Evolutionary conservation across 805 yeast species (phyloP), one percentile per base, ranked within the genome.

Genomic region (Candida wancherniae): DNA sequence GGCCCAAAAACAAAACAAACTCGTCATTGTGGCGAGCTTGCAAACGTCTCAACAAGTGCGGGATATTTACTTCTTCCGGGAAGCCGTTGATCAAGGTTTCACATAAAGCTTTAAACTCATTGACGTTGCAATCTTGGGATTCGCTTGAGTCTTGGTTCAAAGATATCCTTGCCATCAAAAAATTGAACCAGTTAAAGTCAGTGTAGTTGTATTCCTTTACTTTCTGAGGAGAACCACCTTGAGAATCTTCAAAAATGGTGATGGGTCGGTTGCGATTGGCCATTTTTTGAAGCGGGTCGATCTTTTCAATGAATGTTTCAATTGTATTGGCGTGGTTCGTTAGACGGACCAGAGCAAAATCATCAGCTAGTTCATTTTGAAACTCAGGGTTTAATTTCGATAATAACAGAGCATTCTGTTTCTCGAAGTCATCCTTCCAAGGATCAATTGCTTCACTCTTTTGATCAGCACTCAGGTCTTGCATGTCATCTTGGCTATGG

Each of bases 211-310:
- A 59, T 3, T 54, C 55, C 12, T 40, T 40, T 2, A 47, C 50
- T 27, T 58, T 57, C 23, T 56, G 58, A 0, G 71, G 62, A 7
- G 71, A 66, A 3, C 61, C 58, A 4, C 56, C 44, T 17, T 29
- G 29, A 9, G 44, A 37, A 39, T 67, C 73, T 28, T 65, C 65
- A 30, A 49, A 67, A n/a, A 67, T 67, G 8, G 50, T 31, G 13
- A 67, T 64, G 4, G 63, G 59, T 29, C 57, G 57, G 26, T 51
- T 57, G 26, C 47, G 51, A 24, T 45, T 55, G 2, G 69, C 53
- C 9, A 63, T 47, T 4, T 54, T 47, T 26, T 45, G 53, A 16
- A 68, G 50, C 3, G 74, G 74, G 39, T 68, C 73, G 0, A 64
- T 50, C 34, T 51, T 65, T 22, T 61, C 69, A 15, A 68, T 57